These are phyloP conservation scores for Hypomyces rosellus DNA, from an alignment of 2,329 filamentous ascomycete species.

Conservation along the genomic window DNA sequence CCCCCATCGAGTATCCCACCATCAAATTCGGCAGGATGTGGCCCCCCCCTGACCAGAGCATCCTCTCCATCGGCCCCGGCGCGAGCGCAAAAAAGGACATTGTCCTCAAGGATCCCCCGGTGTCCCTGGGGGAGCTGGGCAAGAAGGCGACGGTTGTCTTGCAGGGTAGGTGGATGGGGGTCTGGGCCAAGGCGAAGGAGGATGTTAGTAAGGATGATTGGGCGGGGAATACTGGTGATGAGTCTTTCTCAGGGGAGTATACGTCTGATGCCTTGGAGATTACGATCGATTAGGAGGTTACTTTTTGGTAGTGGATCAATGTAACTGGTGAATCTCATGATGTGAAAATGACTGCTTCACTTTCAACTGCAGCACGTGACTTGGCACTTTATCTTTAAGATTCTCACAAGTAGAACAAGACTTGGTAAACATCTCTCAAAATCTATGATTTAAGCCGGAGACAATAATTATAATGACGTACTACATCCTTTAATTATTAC, in stretches of 20 bases:
- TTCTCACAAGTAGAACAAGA: no score
- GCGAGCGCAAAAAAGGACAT: constrained; percentile 27
- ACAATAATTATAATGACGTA: no score
- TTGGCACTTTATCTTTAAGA: no score
- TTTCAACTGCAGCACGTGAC: no score
- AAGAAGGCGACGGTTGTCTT: constrained; percentile 24
- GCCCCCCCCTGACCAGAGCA: constrained; percentile 28
- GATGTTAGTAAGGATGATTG: constrained; percentile 14
- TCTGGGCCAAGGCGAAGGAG: constrained; percentile 24
- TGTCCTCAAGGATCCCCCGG: constrained; percentile 24
- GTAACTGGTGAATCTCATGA: neutral
- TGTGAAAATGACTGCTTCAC: no score
- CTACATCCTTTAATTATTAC: no score
- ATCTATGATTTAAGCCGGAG: no score
- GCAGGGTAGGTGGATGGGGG: constrained; percentile 30
- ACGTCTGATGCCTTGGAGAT: constrained; percentile 11
- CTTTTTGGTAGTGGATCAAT: neutral
- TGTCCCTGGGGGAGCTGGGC: constrained; percentile 28
- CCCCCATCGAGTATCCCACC: constrained; percentile 25
- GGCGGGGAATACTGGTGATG: constrained; percentile 5
- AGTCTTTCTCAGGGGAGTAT: constrained; percentile 10
- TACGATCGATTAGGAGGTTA: constrained; percentile 1
- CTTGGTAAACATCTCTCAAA: no score
- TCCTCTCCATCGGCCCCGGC: constrained; percentile 30
- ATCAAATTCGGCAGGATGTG: constrained; percentile 28